Evolutionary conservation across 345 rosid species (phyloP).

Genomic region (Raphanus sativus): DNA sequence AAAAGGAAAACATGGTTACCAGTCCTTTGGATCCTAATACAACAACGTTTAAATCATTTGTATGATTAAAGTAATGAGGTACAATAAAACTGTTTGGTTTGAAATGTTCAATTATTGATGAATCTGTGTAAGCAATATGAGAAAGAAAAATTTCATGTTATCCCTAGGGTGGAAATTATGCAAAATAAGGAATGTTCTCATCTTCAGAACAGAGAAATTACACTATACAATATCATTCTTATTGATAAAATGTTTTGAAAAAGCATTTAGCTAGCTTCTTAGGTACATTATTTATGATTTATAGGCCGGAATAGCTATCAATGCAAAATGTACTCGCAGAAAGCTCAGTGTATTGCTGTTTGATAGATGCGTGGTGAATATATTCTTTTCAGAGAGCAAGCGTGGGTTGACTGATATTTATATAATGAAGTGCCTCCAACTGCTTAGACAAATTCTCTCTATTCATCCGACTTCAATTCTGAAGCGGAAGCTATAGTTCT

Average conservation of each 20-base stretch:
- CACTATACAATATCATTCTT: background rate
- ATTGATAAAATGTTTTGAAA: background rate
- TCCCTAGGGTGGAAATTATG: background rate
- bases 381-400: background rate
- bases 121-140: background rate
- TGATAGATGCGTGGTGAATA: background rate
- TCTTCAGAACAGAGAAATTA: background rate
- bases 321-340: background rate
- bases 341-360: background rate
- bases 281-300: background rate
- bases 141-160: background rate
- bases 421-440: background rate
- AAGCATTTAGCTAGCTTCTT: background rate
- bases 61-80: background rate
- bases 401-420: background rate
- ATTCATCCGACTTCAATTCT: background rate
- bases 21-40: background rate
- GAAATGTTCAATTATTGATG: background rate
- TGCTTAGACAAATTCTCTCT: too few relatives aligned
- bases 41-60: background rate
- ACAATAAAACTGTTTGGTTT: background rate
- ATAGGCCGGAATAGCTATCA: background rate
- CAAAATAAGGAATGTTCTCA: background rate
- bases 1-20: background rate
- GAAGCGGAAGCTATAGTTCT: background rate